Evolutionary conservation across 345 rosid genomes (phyloP), one percentile per base, ranked within the genome.

Genomic region (Eucalyptus paniculata): DNA sequence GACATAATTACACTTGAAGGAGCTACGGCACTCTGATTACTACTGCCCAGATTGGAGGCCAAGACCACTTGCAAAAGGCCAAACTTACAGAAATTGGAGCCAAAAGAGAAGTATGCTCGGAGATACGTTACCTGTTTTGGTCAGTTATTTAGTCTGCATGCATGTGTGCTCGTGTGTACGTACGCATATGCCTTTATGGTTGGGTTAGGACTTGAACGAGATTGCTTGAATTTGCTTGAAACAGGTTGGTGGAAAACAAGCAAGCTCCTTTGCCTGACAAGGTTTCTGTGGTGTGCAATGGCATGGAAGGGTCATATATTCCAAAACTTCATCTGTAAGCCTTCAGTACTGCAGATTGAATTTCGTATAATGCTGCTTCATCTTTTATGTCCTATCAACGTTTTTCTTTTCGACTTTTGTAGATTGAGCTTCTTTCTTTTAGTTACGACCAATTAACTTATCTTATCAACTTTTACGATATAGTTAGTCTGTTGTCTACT

Each of bases 301-400:
- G 98, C 88, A 91, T 98, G 96, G 99, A 98, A 93, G 99, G 99
- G 88, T 93, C 93, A 47, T 98, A 96, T 93, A 67, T 98, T 87
- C 96, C 95, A 87, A 93, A 94, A 58, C 91, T 94, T 93, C 99
- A 97, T 91, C 89, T 89, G 99, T 98, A 94, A 93, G 99, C 89
- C 45, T 72, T 72, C 45, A 19, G 82, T 37, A 42, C 67, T 80
- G 40, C 81, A 50, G 50, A 86, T 24, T 86, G 34, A 50, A 50
- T 86, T 86, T 86, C 87, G 24, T 87, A 18, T 30, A 12, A 26
- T 67, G 45, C 44, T 62, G 26, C 49, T 62, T 23, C 12, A 18
- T 19, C 86, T 45, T 86, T 88, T 87, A 49, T 72, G 28, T 4
- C 45, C 26, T 37, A 37, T 72, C 82, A 72, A 72, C 26, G 21